Base-by-base conservation (phyloP, 2,329 filamentous ascomycete species). In the Xylaria sp. region DNA sequence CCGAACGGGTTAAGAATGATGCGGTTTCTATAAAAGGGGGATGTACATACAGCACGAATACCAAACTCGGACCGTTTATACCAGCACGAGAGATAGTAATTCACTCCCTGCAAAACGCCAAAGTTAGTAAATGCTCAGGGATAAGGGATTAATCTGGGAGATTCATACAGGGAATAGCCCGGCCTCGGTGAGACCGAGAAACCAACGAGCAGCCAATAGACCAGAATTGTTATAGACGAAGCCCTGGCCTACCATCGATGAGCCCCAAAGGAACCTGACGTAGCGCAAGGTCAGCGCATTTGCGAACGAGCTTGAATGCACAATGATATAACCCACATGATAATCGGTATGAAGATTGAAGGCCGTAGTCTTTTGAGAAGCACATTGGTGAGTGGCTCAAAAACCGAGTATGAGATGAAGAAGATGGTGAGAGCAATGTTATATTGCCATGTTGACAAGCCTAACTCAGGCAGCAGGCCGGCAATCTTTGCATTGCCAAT, bases 81-180 rank as follows among this genome's bases (percentile, higher is more conserved):
- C 93, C 93, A 96, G 76, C 91, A 94, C 0, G 89, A 92, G 0
- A 96, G 85, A 75, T 94, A 94, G 77, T 93, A 95, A 71, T 91
- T 92, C 17, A 94, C 87, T 1, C 90, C 90, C 69, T 70, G 17
- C 36, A 20, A 38, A 62, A 47, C 39, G 7, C 5, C 29, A 5
- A 39, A 25, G 20, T 69, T 15, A 69, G 50, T 47, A 27, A n/a
- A 45, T 20, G 15, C 54, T 29, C 20, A 2, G 36, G 33, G 4
- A 15, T 17, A 38, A 15, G 31, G 22, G 15, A 15, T 17, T 20
- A 22, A 20, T 25, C 10, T 6, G 22, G 20, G 22, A n/a, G 15
- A 25, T 39, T 22, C 66, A 10, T 69, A 70, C 69, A 0, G 91
- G 91, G 74, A 92, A 93, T 0, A 95, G 82, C 6, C 92, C 92